Percentiles rank a stretch among this genome's conserved stretches.
phyloP scores from a whole-genome alignment of 225 moss, liverwort and hornwort species.

The Pleurozium schreberi region DNA sequence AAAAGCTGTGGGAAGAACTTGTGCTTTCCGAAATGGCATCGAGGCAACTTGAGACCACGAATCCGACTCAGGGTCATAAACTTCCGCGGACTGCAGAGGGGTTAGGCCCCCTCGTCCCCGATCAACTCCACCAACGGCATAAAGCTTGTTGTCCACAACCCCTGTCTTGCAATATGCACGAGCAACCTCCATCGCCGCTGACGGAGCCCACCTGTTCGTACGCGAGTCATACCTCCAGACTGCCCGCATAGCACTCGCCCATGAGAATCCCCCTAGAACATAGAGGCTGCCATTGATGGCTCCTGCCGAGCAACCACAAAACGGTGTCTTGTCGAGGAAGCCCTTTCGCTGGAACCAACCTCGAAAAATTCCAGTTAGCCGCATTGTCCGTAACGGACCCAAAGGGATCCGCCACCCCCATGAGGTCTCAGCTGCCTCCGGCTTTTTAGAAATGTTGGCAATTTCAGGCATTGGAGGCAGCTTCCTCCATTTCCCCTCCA shows the following conservation, averaged over 20 bases:
- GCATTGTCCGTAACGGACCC: conserved; percentile 65
- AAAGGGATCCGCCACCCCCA: conserved; percentile 74
- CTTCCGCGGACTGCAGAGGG: conserved; percentile 90
- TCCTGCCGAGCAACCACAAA: conserved; percentile 95
- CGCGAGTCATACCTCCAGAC: conserved; percentile 92
- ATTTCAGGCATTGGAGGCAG: conserved; percentile 94
- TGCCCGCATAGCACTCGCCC: conserved; percentile 86
- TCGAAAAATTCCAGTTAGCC: conserved; percentile 62
- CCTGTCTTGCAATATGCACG: conserved; percentile 98
- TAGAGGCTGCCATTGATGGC: conserved; percentile 72
- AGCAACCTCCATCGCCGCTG: conserved; percentile 80
- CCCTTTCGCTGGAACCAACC: conserved; percentile 95
- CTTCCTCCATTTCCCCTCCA: conserved; percentile 72
- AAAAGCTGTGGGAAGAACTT: conserved; percentile 79
- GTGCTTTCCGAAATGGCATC: conserved; percentile 91
- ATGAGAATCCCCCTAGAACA: conserved; percentile 82
- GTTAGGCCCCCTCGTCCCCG: conserved; percentile 84
- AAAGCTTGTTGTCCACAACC: conserved; percentile 75
- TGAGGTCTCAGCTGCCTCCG: conserved; percentile 23
- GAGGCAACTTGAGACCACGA: conserved; percentile 88
- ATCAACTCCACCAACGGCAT: conserved; percentile 91
- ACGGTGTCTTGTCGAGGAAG: conserved; percentile 73
- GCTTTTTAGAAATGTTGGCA: conserved; percentile 11
- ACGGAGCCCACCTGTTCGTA: conserved; percentile 67
- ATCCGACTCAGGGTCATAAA: conserved; percentile 70